Percentiles rank a stretch among this genome's conserved stretches.
phyloP scores from a whole-genome alignment of 2,329 filamentous ascomycete species.

The Grosmannia serpens region DNA sequence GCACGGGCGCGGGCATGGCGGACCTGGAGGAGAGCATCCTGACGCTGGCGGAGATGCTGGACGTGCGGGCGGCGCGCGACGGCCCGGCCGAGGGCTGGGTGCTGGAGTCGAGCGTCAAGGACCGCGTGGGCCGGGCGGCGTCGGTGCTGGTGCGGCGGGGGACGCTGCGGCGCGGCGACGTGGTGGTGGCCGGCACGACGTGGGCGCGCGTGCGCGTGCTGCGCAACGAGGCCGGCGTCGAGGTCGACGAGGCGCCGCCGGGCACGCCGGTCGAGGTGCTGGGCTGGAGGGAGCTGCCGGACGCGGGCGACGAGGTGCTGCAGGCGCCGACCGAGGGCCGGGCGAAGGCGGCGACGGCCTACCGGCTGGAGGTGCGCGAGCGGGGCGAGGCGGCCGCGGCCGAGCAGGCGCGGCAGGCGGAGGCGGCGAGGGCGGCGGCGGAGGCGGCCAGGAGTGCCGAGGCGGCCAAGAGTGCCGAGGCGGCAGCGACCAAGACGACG shows the following conservation, averaged over 20 bases:
- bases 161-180: slow-evolving; percentile 68
- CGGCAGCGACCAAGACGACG: slow-evolving; percentile 16
- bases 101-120: slow-evolving; percentile 79
- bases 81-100: slow-evolving; percentile 86
- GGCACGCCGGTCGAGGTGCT: slow-evolving; percentile 87
- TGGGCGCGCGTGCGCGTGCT: slow-evolving; percentile 80
- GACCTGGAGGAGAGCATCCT: slow-evolving; percentile 86
- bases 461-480: slow-evolving; percentile 19
- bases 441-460: slow-evolving; percentile 47
- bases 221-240: slow-evolving; percentile 70
- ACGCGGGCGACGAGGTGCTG: slow-evolving; percentile 76
- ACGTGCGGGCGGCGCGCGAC: slow-evolving; percentile 69
- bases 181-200: slow-evolving; percentile 76
- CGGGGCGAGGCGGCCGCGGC: slow-evolving; percentile 70
- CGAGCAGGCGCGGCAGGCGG: slow-evolving; percentile 49
- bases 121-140: slow-evolving; percentile 65
- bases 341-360: slow-evolving; percentile 67
- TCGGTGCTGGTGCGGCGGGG: slow-evolving; percentile 83
- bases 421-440: slow-evolving; percentile 25
- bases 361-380: slow-evolving; percentile 61
- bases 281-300: slow-evolving; percentile 78
- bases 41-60: slow-evolving; percentile 77
- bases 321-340: slow-evolving; percentile 69
- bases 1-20: slow-evolving; percentile 83
- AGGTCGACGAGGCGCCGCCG: slow-evolving; percentile 63